Base-by-base conservation (phyloP, 305 asterid genomes). In the Ruellia speciosa region DNA sequence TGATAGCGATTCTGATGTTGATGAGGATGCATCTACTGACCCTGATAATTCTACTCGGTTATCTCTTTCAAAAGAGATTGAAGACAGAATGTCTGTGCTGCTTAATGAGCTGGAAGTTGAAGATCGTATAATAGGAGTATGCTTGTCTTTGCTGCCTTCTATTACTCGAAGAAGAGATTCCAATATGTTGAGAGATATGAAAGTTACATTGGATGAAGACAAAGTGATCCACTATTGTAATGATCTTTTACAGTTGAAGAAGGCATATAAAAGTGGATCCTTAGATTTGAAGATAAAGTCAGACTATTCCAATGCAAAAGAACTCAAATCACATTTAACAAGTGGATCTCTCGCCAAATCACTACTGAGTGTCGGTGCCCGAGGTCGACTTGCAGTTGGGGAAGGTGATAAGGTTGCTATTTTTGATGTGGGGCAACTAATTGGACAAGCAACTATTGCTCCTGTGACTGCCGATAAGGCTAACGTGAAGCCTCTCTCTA, bases 391-490 rank as follows among this genome's bases (percentile, higher is more conserved):
- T 63, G 99, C 99, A 56, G 99, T 93, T 73, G 99, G 99, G 57
- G 99, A 93, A 79, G 99, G 99, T 72, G 99, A 93, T 72, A 93
- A 85, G 77, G 99, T 93, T 20, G 87, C 99, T 72, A 83, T 93
- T 71, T 93, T 93, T 79, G 99, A 93, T 74, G 94, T 89, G 59
- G 99, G 94, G 20, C 99, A 93, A 77, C 79, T 93, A 76, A 93
- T 93, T 80, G 99, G 97, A 66, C 97, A 93, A 76, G 96, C 94
- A 58, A 83, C 88, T 54, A 65, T 82, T 67, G 88, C 95, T 70
- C 99, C 97, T 40, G 95, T 93, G 76, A 93, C 96, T 51, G 95
- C 97, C 51, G 99, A 93, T 77, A 93, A 93, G 80, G 82, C 97
- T 72, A 93, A 89, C 69, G 97, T 93, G 87, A 93, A 93, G 81